Conservation (phyloP, 2,329 filamentous ascomycete species). For the Cercospora brassicicola region DNA sequence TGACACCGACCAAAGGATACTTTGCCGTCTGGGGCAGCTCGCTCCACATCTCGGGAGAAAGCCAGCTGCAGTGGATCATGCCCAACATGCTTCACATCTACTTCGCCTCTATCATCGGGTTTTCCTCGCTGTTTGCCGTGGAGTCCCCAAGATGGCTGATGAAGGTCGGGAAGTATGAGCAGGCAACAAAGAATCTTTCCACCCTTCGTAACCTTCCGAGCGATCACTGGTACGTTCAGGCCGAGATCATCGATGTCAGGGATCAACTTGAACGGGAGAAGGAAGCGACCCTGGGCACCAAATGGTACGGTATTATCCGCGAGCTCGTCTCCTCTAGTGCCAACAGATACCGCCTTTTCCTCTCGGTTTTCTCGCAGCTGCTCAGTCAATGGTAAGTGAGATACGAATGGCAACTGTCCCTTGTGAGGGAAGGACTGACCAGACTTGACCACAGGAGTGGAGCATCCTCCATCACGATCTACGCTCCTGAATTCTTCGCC, state of each 20-base stretch:
- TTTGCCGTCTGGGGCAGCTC: constrained; percentile 64
- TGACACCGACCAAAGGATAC: constrained; percentile 54
- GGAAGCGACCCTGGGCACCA: constrained; percentile 66
- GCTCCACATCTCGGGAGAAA: constrained; percentile 50
- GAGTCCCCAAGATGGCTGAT: constrained; percentile 39
- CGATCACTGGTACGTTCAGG: constrained; percentile 38
- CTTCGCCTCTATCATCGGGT: constrained; percentile 70
- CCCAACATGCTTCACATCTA: constrained; percentile 76
- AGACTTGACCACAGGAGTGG: constrained; percentile 51
- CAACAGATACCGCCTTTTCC: constrained; percentile 72
- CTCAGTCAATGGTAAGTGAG: constrained; percentile 65
- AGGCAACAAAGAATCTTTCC: constrained; percentile 35
- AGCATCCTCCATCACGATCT: constrained; percentile 69
- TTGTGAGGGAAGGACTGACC: background rate
- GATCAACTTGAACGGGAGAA: constrained; percentile 67
- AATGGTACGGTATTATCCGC: constrained; percentile 64
- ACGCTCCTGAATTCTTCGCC: constrained; percentile 71
- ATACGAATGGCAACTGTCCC: background rate
- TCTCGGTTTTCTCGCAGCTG: constrained; percentile 68
- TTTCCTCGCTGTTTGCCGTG: constrained; percentile 56
- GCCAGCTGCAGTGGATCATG: constrained; percentile 56
- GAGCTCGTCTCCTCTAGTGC: constrained; percentile 67
- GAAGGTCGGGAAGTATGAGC: constrained; percentile 37
- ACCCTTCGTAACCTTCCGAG: constrained; percentile 34
- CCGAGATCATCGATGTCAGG: constrained; percentile 64